Base-by-base conservation (phyloP, 202 grass and related monocot species). In the Carex sylvatica region DNA sequence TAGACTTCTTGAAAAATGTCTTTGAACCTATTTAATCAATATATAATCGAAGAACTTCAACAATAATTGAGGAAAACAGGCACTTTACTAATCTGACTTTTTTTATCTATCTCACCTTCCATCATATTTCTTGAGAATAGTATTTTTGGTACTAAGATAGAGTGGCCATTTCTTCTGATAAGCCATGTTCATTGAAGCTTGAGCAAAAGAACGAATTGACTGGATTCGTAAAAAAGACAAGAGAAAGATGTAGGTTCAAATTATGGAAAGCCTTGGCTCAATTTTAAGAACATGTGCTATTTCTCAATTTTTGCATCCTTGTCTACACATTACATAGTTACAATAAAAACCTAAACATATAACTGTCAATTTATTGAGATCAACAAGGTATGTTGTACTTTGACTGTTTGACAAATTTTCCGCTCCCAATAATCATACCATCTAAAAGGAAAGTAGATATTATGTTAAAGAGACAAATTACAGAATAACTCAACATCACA, bases 61-160 rank as follows among this genome's bases (percentile, higher is more conserved):
- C 52, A 61, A 40, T 13, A 61, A 18, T 69, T 56, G 49, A 40
- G 35, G 10, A 80, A 69, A 52, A 36, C 70, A 26, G 40, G 7
- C n/a, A 82, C 55, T 74, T 38, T 22, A 36, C 60, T 38, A 75
- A 52, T 31, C 26, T 56, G 15, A 77, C 14, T 65, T 65, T 62
- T 28, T 28, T 28, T 55, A 31, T 24, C 31, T 53, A 19, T 28
- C 13, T 54, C 44, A 91, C 92, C 92, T 89, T 88, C 92, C 92
- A 80, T 94, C 89, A 78, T 94, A 94, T 86, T 90, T 94, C 65
- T 94, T 94, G 58, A 94, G 89, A 66, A 94, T 94, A 56, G 92
- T 94, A 82, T 94, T 94, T 71, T 94, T 94, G 11, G 92, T 94
- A 74, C 92, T 91, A 78, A 94, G 92, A 89, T 94, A 94, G 69